A percentile compares a stretch with the other conserved stretches of the same genome.
Evolutionary conservation across 768 basidiomycete species (phyloP).

Genomic region (Leccinellum luteum): DNA sequence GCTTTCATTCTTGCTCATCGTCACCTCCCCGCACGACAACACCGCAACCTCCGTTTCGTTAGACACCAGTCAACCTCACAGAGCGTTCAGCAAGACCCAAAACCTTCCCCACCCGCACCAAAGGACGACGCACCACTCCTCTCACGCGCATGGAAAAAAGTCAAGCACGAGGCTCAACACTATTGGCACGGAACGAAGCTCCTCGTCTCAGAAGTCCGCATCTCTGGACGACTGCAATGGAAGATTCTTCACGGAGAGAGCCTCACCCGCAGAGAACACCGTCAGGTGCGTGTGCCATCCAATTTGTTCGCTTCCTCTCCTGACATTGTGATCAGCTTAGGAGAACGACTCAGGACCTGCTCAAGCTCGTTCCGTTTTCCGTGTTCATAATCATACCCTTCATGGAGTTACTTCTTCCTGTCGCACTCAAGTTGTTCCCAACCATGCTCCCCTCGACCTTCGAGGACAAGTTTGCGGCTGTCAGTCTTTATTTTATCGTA

Average conservation of each 20-base stretch:
- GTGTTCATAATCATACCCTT: slow-evolving; percentile 96
- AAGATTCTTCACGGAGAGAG: slow-evolving; percentile 90
- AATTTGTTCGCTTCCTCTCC: background rate
- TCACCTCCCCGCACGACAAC: background rate
- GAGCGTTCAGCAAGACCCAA: slow-evolving; percentile 35
- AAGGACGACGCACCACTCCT: slow-evolving; percentile 47
- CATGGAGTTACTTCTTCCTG: slow-evolving; percentile 96
- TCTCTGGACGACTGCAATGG: slow-evolving; percentile 83
- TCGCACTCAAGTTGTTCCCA: slow-evolving; percentile 95
- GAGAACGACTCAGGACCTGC: slow-evolving; percentile 89
- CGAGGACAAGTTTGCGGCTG: slow-evolving; percentile 94
- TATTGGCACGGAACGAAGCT: slow-evolving; percentile 98
- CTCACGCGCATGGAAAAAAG: slow-evolving; percentile 80
- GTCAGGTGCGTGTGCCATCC: slow-evolving; percentile 62
- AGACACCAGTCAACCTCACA: slow-evolving; percentile 14
- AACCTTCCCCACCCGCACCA: slow-evolving; percentile 47
- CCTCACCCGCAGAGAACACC: slow-evolving; percentile 87
- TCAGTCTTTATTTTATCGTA: slow-evolving; percentile 33
- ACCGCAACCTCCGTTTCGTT: background rate
- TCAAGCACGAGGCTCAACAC: slow-evolving; percentile 94
- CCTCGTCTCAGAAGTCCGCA: slow-evolving; percentile 90
- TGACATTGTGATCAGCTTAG: slow-evolving; percentile 54
- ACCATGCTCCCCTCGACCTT: slow-evolving; percentile 99
- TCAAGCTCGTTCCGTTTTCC: slow-evolving; percentile 92
- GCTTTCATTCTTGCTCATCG: slow-evolving; percentile 28